Percentiles rank a stretch among this genome's conserved stretches.
Evolutionary conservation across 2,329 filamentous ascomycete species (phyloP).

Genomic region (Celoporthe dispersa): DNA sequence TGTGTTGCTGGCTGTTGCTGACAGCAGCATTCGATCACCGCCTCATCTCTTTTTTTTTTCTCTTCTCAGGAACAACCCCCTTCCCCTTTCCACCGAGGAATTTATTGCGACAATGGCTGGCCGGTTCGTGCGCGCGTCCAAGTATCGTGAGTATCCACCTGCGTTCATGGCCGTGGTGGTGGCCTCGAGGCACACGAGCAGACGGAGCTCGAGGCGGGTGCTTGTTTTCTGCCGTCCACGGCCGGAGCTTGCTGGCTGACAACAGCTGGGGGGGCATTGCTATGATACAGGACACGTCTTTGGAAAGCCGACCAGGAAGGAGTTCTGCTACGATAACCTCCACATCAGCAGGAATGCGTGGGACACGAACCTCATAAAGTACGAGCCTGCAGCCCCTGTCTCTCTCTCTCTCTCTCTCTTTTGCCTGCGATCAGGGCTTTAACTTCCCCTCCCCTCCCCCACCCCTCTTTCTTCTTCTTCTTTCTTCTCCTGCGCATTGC

Average conservation of each 20-base stretch:
- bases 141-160: constrained; percentile 62
- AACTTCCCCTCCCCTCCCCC: background rate
- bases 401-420: too few species aligned
- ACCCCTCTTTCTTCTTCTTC: too few species aligned
- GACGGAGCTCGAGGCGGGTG: constrained; percentile 3
- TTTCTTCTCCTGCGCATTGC: background rate
- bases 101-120: constrained; percentile 54
- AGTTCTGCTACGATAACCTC: constrained; percentile 98
- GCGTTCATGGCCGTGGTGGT: constrained; percentile 30
- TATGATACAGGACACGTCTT: constrained; percentile 83
- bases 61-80: constrained; percentile 7
- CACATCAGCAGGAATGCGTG: constrained; percentile 98
- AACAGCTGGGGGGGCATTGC: constrained; percentile 36
- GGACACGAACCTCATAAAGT: constrained; percentile 78
- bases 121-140: constrained; percentile 70
- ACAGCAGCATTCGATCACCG: constrained; percentile 10
- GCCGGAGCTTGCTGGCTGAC: constrained; percentile 36
- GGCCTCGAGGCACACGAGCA: constrained; percentile 30
- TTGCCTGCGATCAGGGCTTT: constrained; percentile 42
- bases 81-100: background rate
- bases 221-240: constrained; percentile 26
- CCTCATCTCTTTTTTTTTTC: background rate
- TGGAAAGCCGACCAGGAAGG: constrained; percentile 92
- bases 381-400: background rate
- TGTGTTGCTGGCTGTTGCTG: constrained; percentile 9